Conservation (phyloP, 805 yeast genomes). For the Lachancea dasiensis region DNA sequence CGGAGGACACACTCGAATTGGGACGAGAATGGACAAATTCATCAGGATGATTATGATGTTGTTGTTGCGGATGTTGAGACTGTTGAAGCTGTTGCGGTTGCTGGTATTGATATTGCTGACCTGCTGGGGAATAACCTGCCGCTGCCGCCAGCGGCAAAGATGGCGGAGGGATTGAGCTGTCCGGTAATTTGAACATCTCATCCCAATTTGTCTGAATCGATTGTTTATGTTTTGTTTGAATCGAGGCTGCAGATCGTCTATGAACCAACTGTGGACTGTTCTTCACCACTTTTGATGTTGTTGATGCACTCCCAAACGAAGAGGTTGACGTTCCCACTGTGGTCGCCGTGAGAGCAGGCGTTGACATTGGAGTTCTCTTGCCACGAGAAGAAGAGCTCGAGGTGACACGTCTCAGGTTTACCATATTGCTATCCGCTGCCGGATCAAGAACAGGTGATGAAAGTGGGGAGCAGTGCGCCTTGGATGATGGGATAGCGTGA, state of each 20-base stretch:
- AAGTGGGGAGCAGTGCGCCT: conserved; percentile 37
- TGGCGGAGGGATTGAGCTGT: conserved; percentile 18
- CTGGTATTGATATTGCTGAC: conserved; percentile 9
- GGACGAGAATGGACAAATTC: neutral
- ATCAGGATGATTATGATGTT: neutral
- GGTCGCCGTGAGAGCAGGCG: conserved; percentile 16
- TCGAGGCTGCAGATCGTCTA: conserved; percentile 14
- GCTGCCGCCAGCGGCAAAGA: conserved; percentile 8
- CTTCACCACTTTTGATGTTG: conserved; percentile 28
- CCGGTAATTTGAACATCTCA: conserved; percentile 27
- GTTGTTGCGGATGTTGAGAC: conserved; percentile 2
- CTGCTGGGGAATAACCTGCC: conserved; percentile 2
- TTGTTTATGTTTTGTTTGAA: conserved; percentile 12
- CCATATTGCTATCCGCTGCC: conserved; percentile 20
- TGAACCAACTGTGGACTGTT: conserved; percentile 28
- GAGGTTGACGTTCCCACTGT: conserved; percentile 9
- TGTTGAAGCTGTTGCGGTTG: too few relatives aligned
- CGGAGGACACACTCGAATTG: conserved; percentile 1
- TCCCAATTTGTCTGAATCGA: conserved; percentile 20
- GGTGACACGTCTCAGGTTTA: conserved; percentile 12
- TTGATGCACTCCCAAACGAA: neutral
- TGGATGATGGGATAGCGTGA: neutral
- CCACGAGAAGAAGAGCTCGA: conserved; percentile 28
- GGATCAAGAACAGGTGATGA: conserved; percentile 66
- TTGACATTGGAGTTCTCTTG: conserved; percentile 16